A percentile compares a stretch with the other conserved stretches of the same genome.
Evolutionary conservation across 2,329 filamentous ascomycete species (phyloP).

Genomic region (Fusarium hostae): DNA sequence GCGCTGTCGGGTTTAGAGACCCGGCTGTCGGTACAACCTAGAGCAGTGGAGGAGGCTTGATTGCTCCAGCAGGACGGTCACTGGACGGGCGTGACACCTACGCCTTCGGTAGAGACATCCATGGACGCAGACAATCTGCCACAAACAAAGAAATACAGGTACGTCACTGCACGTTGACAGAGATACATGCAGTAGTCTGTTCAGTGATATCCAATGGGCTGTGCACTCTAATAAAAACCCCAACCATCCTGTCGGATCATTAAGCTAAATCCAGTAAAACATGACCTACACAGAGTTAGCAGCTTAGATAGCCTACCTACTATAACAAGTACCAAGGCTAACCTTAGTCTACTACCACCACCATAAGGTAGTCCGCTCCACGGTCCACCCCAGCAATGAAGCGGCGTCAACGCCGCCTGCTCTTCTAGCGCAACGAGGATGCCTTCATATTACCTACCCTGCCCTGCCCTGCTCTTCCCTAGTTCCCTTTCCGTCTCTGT

Average conservation of each 20-base stretch:
- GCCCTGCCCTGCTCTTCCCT: slow-evolving; percentile 30
- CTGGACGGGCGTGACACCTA: slow-evolving; percentile 15
- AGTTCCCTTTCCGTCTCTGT: slow-evolving; percentile 18
- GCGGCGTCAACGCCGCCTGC: slow-evolving; percentile 45
- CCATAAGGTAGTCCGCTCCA: slow-evolving; percentile 29
- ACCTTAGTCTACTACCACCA: slow-evolving; percentile 19
- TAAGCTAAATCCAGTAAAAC: slow-evolving; percentile 24
- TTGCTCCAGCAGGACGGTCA: slow-evolving; percentile 33
- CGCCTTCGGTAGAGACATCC: slow-evolving; percentile 12
- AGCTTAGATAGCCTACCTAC: slow-evolving; percentile 25
- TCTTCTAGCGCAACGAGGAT: slow-evolving; percentile 46
- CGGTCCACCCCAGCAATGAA: slow-evolving; percentile 41
- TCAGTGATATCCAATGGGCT: neutral
- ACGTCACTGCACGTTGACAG: neutral
- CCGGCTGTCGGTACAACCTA: slow-evolving; percentile 41
- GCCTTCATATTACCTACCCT: slow-evolving; percentile 44
- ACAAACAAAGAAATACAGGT: slow-evolving; percentile 20
- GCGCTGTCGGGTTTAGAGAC: slow-evolving; percentile 36
- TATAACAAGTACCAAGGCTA: slow-evolving; percentile 14
- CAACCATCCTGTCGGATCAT: slow-evolving; percentile 28
- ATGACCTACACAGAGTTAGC: neutral
- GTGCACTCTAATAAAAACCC: neutral
- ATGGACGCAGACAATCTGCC: neutral
- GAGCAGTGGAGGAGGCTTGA: slow-evolving; percentile 29
- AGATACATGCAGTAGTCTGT: neutral